Conservation (phyloP, 805 yeast species). For the Danielia oregonensis region DNA sequence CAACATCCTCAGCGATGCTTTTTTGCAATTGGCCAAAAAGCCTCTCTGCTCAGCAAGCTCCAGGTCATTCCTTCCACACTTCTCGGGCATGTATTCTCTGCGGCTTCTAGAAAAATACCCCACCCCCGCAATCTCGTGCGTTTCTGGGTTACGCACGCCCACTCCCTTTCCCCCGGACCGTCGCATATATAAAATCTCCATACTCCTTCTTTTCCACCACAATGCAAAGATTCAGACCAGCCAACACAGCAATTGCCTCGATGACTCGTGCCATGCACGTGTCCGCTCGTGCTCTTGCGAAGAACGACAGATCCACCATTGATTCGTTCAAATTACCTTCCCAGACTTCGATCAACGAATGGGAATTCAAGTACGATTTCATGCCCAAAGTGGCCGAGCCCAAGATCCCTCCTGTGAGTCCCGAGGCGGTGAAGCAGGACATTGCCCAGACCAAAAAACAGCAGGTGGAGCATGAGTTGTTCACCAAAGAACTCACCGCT, state of each 20-base stretch:
- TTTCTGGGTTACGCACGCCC: neutral
- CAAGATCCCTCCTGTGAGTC: constrained; percentile 43
- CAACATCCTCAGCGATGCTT: no score
- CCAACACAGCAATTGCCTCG: no score
- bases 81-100: no score
- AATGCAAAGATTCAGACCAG: neutral
- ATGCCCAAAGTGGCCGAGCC: constrained; percentile 39
- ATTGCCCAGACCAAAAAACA: constrained; percentile 40
- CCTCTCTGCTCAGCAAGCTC: no score
- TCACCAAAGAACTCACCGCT: constrained; percentile 28
- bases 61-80: no score
- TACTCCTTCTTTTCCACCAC: no score
- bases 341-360: constrained; percentile 42
- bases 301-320: constrained; percentile 56
- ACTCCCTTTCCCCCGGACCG: neutral
- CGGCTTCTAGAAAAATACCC: no score
- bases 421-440: constrained; percentile 49
- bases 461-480: constrained; percentile 35
- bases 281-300: constrained; percentile 28
- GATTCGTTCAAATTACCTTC: constrained; percentile 53
- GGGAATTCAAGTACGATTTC: constrained; percentile 49
- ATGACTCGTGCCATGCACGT: neutral
- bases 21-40: no score
- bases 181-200: no score
- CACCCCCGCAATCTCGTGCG: neutral